Base-by-base conservation (phyloP, 2,329 filamentous ascomycete species). In the Claviceps capensis region DNA sequence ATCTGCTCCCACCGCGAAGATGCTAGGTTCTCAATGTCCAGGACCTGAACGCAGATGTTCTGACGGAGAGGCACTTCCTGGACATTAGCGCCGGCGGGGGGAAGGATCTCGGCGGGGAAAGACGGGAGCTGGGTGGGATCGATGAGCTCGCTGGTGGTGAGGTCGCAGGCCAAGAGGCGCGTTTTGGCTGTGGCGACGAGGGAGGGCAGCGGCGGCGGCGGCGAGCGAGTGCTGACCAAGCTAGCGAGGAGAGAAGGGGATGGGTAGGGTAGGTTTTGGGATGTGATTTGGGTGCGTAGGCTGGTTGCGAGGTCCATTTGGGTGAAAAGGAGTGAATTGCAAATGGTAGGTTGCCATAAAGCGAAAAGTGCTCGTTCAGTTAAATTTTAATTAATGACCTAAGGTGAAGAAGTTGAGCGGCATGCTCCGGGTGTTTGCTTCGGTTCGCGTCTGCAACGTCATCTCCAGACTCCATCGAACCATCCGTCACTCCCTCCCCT, bases 1-100 rank as follows among this genome's bases (percentile, higher is more conserved):
- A 95, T 78, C 66, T 96, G 88, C 57, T 88, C 84, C 88, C 90
- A 95, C 49, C 85, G 78, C 59, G 85, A 88, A 50, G 78, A 76
- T 2, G 83, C 78, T 19, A 97, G 76, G 62, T 97, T 90, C 62
- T 95, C 85, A 7, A 97, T 74, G 60, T 94, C 89, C 1, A 95
- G 70, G 1, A 97, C 79, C 66, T 97, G 93, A 1, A 93, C 83
- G 3, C 84, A 73, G 1, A 91, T 73, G 36, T 87, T 78, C 1
- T 74, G 74, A 0, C 70, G 55, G 0, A 97, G 70, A 0, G 67
- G 69, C 4, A 71, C 67, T 53, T 87, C 79, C 56, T 77, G 73
- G 9, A 76, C 65, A 3, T 70, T 67, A 0, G 77, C 71, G 0
- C 76, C 71, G 57, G 79, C 71, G 48, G 30, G 30, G 30, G 9